These are phyloP conservation scores for Prunus persica DNA, from an alignment of 306 rosid genomes.

Conservation along the genomic window DNA sequence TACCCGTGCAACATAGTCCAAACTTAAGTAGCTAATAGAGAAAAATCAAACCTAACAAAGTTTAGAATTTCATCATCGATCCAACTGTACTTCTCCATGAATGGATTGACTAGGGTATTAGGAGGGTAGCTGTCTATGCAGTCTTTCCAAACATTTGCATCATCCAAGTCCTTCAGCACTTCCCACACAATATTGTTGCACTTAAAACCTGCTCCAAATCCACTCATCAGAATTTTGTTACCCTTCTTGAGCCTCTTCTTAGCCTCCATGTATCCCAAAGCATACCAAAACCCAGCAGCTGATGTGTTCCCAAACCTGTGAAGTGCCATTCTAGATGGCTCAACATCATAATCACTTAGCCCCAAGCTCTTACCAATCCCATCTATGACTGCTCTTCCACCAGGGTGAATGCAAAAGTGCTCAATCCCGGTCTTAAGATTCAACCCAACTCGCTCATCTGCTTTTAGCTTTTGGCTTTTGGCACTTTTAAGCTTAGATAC, in stretches of 20 bases:
- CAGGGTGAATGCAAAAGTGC: slow-evolving; percentile 81
- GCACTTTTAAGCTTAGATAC: background rate
- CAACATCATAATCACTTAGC: slow-evolving; percentile 59
- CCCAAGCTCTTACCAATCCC: slow-evolving; percentile 67
- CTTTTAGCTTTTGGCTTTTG: background rate
- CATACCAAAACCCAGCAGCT: slow-evolving; percentile 88
- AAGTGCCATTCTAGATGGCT: slow-evolving; percentile 81
- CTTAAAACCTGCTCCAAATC: slow-evolving; percentile 89
- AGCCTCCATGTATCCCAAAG: slow-evolving; percentile 87
- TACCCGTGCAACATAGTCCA: background rate
- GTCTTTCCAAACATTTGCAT: slow-evolving; percentile 64
- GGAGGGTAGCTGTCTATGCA: slow-evolving; percentile 59
- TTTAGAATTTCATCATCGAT: slow-evolving; percentile 55
- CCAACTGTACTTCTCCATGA: slow-evolving; percentile 68
- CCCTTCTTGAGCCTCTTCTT: slow-evolving; percentile 82
- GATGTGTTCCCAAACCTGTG: slow-evolving; percentile 84
- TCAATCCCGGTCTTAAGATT: slow-evolving; percentile 61
- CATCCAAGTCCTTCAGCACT: slow-evolving; percentile 57
- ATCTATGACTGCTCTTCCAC: slow-evolving; percentile 71
- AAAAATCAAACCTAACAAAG: slow-evolving; percentile 52
- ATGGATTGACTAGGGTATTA: slow-evolving; percentile 34
- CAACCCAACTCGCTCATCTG: slow-evolving; percentile 25
- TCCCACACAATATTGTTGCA: slow-evolving; percentile 92
- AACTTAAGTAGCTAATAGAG: background rate
- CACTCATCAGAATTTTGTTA: slow-evolving; percentile 65